Conservation (phyloP, 2,329 filamentous ascomycete species). For the Sarocladium strictum region DNA sequence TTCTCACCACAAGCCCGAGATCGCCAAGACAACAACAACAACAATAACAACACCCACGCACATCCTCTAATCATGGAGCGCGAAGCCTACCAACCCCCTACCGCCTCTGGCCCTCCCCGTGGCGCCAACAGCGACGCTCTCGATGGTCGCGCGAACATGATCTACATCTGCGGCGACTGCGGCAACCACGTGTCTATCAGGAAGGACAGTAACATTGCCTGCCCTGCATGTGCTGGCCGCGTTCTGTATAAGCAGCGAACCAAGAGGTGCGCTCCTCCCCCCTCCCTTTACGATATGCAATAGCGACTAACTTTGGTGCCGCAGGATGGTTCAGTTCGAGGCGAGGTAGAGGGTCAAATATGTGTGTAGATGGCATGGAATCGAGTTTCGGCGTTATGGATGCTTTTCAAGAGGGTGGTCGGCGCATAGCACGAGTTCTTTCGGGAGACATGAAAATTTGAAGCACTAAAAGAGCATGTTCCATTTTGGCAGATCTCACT, state of each 20-base stretch:
- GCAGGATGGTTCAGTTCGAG: slow-evolving; percentile 97
- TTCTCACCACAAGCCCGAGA: too few species aligned
- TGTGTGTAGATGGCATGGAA: too few species aligned
- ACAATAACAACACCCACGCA: too few species aligned
- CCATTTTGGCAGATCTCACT: background rate
- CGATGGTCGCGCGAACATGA: slow-evolving; percentile 30
- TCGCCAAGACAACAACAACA: slow-evolving; percentile 3
- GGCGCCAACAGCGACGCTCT: slow-evolving; percentile 34
- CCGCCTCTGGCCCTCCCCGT: slow-evolving; percentile 40
- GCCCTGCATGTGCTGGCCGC: slow-evolving; percentile 71
- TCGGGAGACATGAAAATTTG: background rate
- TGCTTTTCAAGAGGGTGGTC: background rate
- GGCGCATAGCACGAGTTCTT: background rate
- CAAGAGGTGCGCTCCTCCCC: slow-evolving; percentile 64
- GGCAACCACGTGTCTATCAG: slow-evolving; percentile 32
- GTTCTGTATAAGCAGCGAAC: slow-evolving; percentile 97
- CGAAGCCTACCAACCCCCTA: slow-evolving; percentile 73
- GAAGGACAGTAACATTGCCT: slow-evolving; percentile 44
- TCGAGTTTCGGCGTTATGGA: slow-evolving; percentile 1
- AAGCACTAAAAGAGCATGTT: background rate
- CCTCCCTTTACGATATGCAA: background rate
- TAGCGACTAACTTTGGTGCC: background rate
- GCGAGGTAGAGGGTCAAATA: slow-evolving; percentile 53
- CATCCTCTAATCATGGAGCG: slow-evolving; percentile 61
- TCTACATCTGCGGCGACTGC: slow-evolving; percentile 39